Base-by-base conservation (phyloP, 108 stramenopile genomes). In the Craspedostauros australis region DNA sequence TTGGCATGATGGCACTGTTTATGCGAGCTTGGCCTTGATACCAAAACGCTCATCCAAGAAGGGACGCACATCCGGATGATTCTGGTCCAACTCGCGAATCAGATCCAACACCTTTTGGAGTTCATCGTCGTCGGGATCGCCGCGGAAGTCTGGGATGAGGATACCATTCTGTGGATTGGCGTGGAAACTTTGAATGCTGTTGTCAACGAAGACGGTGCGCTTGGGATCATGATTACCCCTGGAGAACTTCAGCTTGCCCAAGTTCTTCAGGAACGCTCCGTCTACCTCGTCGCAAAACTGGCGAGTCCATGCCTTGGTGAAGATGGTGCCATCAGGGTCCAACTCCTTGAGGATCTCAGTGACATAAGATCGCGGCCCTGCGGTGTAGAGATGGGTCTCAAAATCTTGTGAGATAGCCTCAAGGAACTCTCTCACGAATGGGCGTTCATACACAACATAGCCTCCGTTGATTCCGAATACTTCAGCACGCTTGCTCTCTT, bases 101-200 rank as follows among this genome's bases (percentile, higher is more conserved):
- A 99, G 68, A 29, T 94, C 84, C 68, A 89, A 54, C 5, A 99
- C 94, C 19, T 85, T 89, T 37, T 76, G 72, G 32, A 99, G 65
- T 9, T 95, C 96, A 45, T 76, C 79, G 61, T 99, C 98, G 27
- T 84, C 70, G 4, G 77, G 78, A 66, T 99, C 98, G 33, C 97
- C 92, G 60, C 94, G 99, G 80, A 97, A 99, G 39, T 76, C 86
- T 50, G 86, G 90, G 25, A 99, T 97, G 46, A 98, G 93, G 57
- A 99, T 94, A 44, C 99, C 99, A 74, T 99, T 98, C 40, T 79
- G 79, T 12, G 92, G 91, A 57, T 98, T 94, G 21, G 90, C 79
- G 44, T 92, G 46, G 64, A 95, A 98, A 6, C 79, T 76, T 54
- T 90, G 64, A 14, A 96, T 96, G 50, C 93, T 95, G 73, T 98